Base-by-base conservation (phyloP, 768 basidiomycete species). In the Sarcodon aspratus region DNA sequence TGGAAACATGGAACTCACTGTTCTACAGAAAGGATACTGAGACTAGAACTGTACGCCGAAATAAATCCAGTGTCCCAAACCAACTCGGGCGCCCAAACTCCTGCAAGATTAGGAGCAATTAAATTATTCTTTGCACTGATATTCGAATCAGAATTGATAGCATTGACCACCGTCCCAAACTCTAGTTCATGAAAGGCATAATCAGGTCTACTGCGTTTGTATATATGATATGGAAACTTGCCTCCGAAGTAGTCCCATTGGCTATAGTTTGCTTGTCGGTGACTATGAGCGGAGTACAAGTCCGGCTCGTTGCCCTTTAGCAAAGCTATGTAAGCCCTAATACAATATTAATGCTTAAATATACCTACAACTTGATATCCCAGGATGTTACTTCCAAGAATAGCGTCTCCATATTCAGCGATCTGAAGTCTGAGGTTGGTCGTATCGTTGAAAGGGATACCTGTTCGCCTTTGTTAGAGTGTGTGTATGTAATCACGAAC, bases 221-320 rank as follows among this genome's bases (percentile, higher is more conserved):
- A 5, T 5, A 27, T 27, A 27, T 27, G 21, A 27, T 27, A 27
- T 27, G 21, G 21, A 27, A 3, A 27, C 21, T 27, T 27, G 21
- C 21, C 21, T 11, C 59, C 52, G 5, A 66, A 66, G 56, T 80
- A 86, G 54, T 76, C 67, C 13, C 51, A 45, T 1, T 68, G 69
- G n/a, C 46, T 55, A 52, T 70, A 73, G 36, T 58, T 56, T 1
- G 47, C 49, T 0, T 58, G 48, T 15, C 71, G 63, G 42, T 67
- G 67, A 10, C 63, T 60, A 52, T 70, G 69, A 34, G 65, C 36
- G 46, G 69, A 64, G 54, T 82, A 90, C 53, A 87, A 73, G 67
- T 91, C 86, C 12, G 85, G 86, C 63, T 89, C 86, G 59, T 89
- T 87, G 2, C 80, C 85, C 1, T 27, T 2, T 27, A 27, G 21